Percentiles rank a stretch among this genome's conserved stretches.
Evolutionary conservation across 139 green algal genomes (phyloP).

Genomic region (Ettlia oleoabundans): DNA sequence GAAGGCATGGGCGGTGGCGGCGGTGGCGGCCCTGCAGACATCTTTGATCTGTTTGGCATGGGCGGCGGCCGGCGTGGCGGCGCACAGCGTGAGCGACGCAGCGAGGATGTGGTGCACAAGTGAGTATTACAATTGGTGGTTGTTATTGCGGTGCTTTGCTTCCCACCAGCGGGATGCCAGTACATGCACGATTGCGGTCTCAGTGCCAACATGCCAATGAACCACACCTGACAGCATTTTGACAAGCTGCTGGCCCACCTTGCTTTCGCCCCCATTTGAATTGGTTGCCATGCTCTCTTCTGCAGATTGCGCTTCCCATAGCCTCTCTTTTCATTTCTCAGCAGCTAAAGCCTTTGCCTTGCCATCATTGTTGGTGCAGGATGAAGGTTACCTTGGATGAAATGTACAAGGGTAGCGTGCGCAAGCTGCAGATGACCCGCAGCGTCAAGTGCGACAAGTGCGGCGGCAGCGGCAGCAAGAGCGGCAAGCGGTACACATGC

Average conservation of each 20-base stretch:
- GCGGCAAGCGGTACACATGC: slow-evolving; percentile 82
- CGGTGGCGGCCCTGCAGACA: slow-evolving; percentile 84
- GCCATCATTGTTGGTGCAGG: no score
- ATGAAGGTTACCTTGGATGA: slow-evolving; percentile 94
- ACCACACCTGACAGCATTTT: no score
- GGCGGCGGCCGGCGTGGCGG: slow-evolving; percentile 65
- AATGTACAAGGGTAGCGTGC: slow-evolving; percentile 81
- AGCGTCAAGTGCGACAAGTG: slow-evolving; percentile 93
- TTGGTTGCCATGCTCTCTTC: not conserved
- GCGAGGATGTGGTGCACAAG: slow-evolving; percentile 95
- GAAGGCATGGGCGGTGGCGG: slow-evolving; percentile 87
- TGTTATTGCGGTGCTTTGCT: not conserved
- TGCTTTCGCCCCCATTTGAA: no score
- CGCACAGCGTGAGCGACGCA: slow-evolving; percentile 70
- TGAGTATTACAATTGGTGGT: not conserved
- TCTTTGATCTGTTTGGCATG: slow-evolving; percentile 94
- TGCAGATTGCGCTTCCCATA: no score
- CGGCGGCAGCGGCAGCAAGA: slow-evolving; percentile 90
- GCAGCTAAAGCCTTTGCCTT: no score
- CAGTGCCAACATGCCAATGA: no score
- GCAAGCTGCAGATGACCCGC: slow-evolving; percentile 92
- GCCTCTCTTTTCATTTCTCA: no score
- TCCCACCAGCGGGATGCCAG: not conserved
- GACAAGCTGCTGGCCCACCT: not conserved
- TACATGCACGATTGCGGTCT: no score